Percentiles rank a stretch among this genome's conserved stretches.
Conservation (phyloP, 75 land plant genomes). For the Cupressus sempervirens region DNA sequence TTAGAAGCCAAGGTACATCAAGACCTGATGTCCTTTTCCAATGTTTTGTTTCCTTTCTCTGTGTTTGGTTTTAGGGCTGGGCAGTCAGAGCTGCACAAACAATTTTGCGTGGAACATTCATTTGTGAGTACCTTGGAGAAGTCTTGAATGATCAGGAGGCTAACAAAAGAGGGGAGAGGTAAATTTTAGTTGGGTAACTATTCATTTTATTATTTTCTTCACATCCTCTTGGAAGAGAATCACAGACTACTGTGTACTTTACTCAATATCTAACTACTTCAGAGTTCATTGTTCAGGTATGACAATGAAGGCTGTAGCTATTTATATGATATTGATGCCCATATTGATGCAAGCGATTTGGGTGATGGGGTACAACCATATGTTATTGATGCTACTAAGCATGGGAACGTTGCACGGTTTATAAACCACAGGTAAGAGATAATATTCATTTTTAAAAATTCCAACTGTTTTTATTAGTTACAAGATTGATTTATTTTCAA, state of each 20-base stretch:
- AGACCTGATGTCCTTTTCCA: background rate
- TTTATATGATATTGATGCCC: conserved; percentile 76
- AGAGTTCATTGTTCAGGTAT: conserved; percentile 49
- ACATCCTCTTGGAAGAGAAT: background rate
- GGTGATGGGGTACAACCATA: conserved; percentile 52
- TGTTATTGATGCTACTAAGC: conserved; percentile 87
- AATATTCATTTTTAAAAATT: background rate
- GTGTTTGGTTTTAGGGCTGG: conserved; percentile 72
- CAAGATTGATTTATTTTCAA: background rate
- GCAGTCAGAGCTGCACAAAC: conserved; percentile 84
- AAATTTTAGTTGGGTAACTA: background rate
- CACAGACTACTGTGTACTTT: background rate
- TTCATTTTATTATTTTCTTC: background rate
- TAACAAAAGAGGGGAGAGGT: conserved; percentile 72
- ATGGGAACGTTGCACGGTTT: conserved; percentile 92
- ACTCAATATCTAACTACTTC: background rate
- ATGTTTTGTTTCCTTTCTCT: background rate
- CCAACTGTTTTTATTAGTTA: background rate
- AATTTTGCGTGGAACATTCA: conserved; percentile 88
- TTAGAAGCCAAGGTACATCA: background rate
- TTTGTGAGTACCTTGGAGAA: conserved; percentile 96
- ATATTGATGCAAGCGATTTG: conserved; percentile 44
- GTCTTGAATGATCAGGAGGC: conserved; percentile 78
- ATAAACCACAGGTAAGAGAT: conserved; percentile 91
- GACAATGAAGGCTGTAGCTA: conserved; percentile 71